Evolutionary conservation across 495 filamentous ascomycete genomes (phyloP).

Genomic region (Aspergillus cavernicola): DNA sequence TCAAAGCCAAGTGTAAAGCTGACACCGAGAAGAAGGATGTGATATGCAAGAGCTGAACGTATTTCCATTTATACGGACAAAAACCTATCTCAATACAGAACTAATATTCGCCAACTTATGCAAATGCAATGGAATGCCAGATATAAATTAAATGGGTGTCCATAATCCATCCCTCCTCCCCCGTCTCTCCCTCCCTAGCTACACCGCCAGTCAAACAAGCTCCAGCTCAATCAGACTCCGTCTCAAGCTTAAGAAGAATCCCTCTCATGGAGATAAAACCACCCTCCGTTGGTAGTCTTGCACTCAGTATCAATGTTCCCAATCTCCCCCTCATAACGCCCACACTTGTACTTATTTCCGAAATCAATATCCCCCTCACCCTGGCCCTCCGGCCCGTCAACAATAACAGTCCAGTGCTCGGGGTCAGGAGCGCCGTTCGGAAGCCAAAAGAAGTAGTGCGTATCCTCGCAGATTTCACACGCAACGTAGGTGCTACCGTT

Average conservation of each 20-base stretch:
- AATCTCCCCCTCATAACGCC: neutral
- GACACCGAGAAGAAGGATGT: too few species aligned
- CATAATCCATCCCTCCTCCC: too few species aligned
- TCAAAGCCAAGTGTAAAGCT: too few species aligned
- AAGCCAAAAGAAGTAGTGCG: constrained; percentile 4
- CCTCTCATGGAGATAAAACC: constrained; percentile 1
- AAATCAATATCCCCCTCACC: neutral
- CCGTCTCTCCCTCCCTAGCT: too few species aligned
- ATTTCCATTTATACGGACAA: too few species aligned
- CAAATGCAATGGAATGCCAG: too few species aligned
- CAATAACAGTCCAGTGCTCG: constrained; percentile 1
- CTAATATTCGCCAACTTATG: too few species aligned
- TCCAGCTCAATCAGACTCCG: too few species aligned
- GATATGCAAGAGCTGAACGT: too few species aligned
- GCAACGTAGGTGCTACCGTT: constrained; percentile 3
- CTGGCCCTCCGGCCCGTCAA: neutral
- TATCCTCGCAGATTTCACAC: constrained; percentile 5
- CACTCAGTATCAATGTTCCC: constrained; percentile 7
- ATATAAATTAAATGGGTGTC: too few species aligned
- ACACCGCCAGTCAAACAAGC: too few species aligned
- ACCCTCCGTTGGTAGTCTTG: constrained; percentile 1
- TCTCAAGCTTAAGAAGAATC: neutral
- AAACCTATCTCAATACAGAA: too few species aligned
- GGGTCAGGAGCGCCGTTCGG: neutral
- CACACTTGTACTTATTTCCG: constrained; percentile 3